Evolutionary conservation across 2,329 filamentous ascomycete species (phyloP), one percentile per base, ranked within the genome.

Genomic region (Colletotrichum tofieldiae): DNA sequence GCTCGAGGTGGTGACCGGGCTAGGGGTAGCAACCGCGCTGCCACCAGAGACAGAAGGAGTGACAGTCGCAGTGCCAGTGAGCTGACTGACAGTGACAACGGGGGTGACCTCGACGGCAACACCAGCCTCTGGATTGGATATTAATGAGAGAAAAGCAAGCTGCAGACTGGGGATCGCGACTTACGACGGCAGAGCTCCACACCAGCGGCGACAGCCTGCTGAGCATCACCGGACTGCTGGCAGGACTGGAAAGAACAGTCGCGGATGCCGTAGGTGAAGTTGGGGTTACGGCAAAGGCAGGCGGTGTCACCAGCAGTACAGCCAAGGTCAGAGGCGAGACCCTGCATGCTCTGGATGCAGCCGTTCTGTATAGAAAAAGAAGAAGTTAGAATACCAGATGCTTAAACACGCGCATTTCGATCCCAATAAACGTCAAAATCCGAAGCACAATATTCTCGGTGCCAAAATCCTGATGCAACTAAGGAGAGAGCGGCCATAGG

Each of bases 241-340:
- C 86, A 88, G 55, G 81, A 79, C 79, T 85, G 79, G 73, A 76
- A 74, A 23, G 86, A 83, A 81, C 87, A 89, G 82, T 89, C 87
- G 70, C 83, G 85, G 71, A 89, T 79, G 64, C 87, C 87, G 74
- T 84, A 87, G 69, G 80, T 76, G 79, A 87, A 89, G 81, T 87
- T 76, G 55, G 73, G 51, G 74, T 86, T 84, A 69, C 77, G 76
- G 82, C 87, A 89, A 18, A 88, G 82, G 79, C 87, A 89, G 60
- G 76, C 75, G 52, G 82, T 45, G 72, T 87, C 85, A 51, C 77
- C 77, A 66, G 76, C 72, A 4, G 51, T 58, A 81, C 89, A 91
- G 72, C 84, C 83, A 45, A 90, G 84, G 64, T 83, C 78, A n/a
- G 76, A 74, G 59, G 78, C 76, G 54, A 86, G 75, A 59, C 77